These are phyloP conservation scores for Mangifera indica DNA, from an alignment of 345 rosid species.

Conservation along the genomic window DNA sequence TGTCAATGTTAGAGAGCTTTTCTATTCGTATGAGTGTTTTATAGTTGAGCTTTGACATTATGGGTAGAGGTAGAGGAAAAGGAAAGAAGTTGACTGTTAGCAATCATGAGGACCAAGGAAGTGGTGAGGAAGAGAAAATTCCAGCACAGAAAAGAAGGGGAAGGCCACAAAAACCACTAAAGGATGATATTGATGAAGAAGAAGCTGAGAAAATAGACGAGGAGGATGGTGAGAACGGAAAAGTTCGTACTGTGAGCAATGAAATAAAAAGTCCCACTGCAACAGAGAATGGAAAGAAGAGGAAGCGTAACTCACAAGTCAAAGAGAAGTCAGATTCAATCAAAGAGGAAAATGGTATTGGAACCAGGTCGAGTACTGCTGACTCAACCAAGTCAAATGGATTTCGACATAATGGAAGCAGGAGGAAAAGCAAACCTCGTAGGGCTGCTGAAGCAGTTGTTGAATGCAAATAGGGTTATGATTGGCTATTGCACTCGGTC, in stretches of 20 bases:
- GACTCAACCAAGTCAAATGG: constrained; percentile 58
- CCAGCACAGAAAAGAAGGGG: constrained; percentile 73
- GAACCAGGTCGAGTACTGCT: constrained; percentile 44
- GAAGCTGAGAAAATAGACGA: constrained; percentile 49
- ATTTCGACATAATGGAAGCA: constrained; percentile 61
- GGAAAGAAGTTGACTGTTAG: constrained; percentile 51
- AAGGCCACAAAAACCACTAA: constrained; percentile 62
- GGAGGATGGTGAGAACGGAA: constrained; percentile 53
- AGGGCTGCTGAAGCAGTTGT: constrained; percentile 73
- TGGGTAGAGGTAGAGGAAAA: constrained; percentile 84
- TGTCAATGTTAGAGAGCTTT: constrained; percentile 30
- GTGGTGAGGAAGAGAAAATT: constrained; percentile 68
- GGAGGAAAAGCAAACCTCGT: constrained; percentile 71
- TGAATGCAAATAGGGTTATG: constrained; percentile 49
- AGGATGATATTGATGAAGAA: constrained; percentile 58
- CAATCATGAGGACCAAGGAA: constrained; percentile 55
- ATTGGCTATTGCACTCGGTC: constrained; percentile 21
- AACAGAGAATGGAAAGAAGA: constrained; percentile 61
- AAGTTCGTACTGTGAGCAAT: constrained; percentile 31
- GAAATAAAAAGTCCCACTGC: constrained; percentile 38
- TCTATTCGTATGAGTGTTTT: constrained; percentile 29
- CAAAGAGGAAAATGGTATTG: constrained; percentile 53
- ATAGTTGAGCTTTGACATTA: constrained; percentile 26
- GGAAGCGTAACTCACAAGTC: constrained; percentile 45
- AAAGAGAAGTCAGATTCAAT: constrained; percentile 49